Conservation (phyloP, 139 green algal species). For the Tetradesmus lagerheimii region DNA sequence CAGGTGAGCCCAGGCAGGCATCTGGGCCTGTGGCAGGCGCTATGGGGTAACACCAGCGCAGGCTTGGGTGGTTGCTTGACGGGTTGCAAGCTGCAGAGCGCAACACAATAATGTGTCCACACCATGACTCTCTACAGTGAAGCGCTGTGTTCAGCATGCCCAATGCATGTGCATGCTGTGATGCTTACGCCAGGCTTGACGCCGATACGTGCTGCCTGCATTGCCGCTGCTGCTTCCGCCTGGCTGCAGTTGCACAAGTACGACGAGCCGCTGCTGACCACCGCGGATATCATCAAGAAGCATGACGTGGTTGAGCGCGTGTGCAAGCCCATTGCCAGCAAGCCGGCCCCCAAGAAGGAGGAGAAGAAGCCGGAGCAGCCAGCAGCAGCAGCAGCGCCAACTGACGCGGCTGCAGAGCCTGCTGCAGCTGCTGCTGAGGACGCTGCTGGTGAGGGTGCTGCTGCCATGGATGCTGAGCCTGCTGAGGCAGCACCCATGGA, state of each 20-base stretch:
- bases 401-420: not conserved
- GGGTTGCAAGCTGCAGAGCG: too few relatives aligned
- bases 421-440: not conserved
- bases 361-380: conserved; percentile 35
- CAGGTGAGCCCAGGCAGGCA: not conserved
- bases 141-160: too few relatives aligned
- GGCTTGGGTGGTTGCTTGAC: too few relatives aligned
- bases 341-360: conserved; percentile 77
- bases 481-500: conserved; percentile 34
- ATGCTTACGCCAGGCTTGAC: too few relatives aligned
- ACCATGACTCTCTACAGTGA: too few relatives aligned
- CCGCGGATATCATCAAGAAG: conserved; percentile 92
- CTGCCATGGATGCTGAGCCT: conserved; percentile 17
- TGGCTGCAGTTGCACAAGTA: conserved; percentile 55
- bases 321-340: conserved; percentile 89
- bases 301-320: conserved; percentile 82
- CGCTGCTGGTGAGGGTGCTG: not conserved
- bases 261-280: conserved; percentile 85
- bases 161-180: not conserved
- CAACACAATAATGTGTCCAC: too few relatives aligned
- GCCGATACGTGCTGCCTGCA: too few relatives aligned
- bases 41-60: too few relatives aligned
- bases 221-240: not conserved
- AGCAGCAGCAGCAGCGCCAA: conserved; percentile 24
- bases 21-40: too few relatives aligned